Evolutionary conservation across 2,329 filamentous ascomycete genomes (phyloP).

Genomic region (Colletotrichum scovillei): DNA sequence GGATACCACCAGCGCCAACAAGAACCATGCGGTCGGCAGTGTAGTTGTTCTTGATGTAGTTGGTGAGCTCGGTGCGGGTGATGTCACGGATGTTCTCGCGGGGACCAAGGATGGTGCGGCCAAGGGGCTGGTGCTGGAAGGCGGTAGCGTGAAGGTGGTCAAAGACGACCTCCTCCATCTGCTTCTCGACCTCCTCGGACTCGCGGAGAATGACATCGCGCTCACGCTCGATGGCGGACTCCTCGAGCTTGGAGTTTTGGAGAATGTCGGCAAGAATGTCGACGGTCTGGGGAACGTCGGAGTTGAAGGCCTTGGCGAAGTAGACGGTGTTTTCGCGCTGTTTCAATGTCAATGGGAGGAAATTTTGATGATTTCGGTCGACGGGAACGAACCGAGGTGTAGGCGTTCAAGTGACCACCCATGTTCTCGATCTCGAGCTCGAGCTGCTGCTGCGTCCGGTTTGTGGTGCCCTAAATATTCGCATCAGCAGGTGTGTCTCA

Average conservation of each 20-base stretch:
- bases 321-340: constrained; percentile 99
- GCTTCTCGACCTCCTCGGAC: constrained; percentile 99
- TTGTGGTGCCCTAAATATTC: constrained; percentile 80
- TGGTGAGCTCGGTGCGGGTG: constrained; percentile 86
- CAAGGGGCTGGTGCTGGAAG: constrained; percentile 95
- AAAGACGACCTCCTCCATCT: constrained; percentile 99
- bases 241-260: constrained; percentile 98
- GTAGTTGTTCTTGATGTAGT: constrained; percentile 99
- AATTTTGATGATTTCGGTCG: constrained; percentile 22
- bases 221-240: constrained; percentile 93
- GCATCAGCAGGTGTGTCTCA: constrained; percentile 7
- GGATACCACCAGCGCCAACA: constrained; percentile 92
- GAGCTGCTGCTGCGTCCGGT: constrained; percentile 94
- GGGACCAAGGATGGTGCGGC: constrained; percentile 96
- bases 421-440: constrained; percentile 99
- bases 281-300: constrained; percentile 94
- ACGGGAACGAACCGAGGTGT: constrained; percentile 85
- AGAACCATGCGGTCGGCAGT: constrained; percentile 99
- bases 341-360: constrained; percentile 24
- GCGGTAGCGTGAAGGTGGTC: constrained; percentile 99
- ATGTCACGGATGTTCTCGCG: constrained; percentile 99
- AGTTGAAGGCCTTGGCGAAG: constrained; percentile 99
- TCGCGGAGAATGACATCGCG: constrained; percentile 98
- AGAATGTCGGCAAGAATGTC: constrained; percentile 99
- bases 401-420: constrained; percentile 98